Evolutionary conservation across 148 eudicot genomes (phyloP), one percentile per base, ranked within the genome.

Genomic region (Arbutus unedo): DNA sequence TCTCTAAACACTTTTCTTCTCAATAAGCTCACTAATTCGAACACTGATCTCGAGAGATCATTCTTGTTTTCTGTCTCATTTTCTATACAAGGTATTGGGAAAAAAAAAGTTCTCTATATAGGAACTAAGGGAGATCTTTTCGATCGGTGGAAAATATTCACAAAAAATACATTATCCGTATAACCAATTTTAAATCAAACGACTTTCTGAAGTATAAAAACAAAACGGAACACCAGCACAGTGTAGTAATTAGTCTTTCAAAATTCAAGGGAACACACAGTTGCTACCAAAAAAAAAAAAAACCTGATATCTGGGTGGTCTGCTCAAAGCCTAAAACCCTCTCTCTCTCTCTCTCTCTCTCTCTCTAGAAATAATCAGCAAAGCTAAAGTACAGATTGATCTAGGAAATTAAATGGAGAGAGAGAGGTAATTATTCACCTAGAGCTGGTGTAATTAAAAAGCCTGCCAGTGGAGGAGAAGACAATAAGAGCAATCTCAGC

Each of bases 391-490:
- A 13, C 21, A 38, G 5, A 38, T 55, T 31, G 79, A 77, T 77
- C 13, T 16, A 21, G 15, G 38, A 43, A 41, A 8, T 10, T 51
- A 19, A 21, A 38, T 23, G 4, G 43, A 31, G 54, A 77, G 64
- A 78, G 71, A 23, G 75, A 50, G 31, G 71, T 16, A 4, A 4
- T 8, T 6, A 54, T 2, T 74, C 23, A 83, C 85, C 85, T 83
- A 3, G 85, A 83, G 82, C 85, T 83, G 48, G 82, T 72, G 56
- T 79, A 83, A 48, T 83, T 78, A 48, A 59, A 83, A n/a, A 83
- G 85, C 79, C 74, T 83, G 11, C 85, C 85, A 1, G 85, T 83
- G 31, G 85, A 57, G 3, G 85, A 83, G 85, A 83, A 83, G 57
- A 83, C 85, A 59, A 83, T 72, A 18, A 83, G 82, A 59, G 79